Base-by-base conservation (phyloP, 140 eudicot species). In the Cichorium intybus region DNA sequence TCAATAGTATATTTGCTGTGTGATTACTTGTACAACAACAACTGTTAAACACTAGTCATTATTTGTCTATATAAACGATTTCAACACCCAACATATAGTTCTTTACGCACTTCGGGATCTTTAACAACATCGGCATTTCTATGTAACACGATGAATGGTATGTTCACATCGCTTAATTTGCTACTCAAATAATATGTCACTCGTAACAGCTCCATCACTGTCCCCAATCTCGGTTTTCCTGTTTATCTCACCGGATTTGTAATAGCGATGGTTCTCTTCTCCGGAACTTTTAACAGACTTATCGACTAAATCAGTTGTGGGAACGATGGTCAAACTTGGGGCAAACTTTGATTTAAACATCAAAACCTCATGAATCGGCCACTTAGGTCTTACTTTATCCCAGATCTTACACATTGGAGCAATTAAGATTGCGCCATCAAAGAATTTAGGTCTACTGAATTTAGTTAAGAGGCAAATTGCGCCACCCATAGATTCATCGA, bases 401-500 rank as follows among this genome's bases (percentile, higher is more conserved):
- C 92, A 85, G 17, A 91, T 87, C 37, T 59, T 83, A 77, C 95
- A 88, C 98, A 91, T 91, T 68, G 97, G 96, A 5, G 96, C 97
- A 9, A 81, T 65, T 58, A 91, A 52, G 16, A 91, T 60, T 6
- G 91, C 95, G 4, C 98, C 98, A 29, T 80, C 64, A 55, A 84
- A 83, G 12, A 65, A 56, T 0, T 68, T 57, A 14, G 74, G 77
- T 15, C 11, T 72, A 17, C 35, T 71, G 24, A 70, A 73, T 24
- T 73, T 76, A 50, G 73, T 85, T 61, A 87, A 51, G 2, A 87
- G 54, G 20, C 96, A 85, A 16, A 91, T 91, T 9, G 97, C 97
- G 4, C 97, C 97, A 0, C 97, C 97, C 96, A 91, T 87, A 7
- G 97, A 91, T 51, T 87, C 97, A 3, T 96, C 97, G 23, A 54